A percentile compares a stretch with the other conserved stretches of the same genome.
phyloP scores from a whole-genome alignment of 805 yeast species.

The Komagataella pastoris region DNA sequence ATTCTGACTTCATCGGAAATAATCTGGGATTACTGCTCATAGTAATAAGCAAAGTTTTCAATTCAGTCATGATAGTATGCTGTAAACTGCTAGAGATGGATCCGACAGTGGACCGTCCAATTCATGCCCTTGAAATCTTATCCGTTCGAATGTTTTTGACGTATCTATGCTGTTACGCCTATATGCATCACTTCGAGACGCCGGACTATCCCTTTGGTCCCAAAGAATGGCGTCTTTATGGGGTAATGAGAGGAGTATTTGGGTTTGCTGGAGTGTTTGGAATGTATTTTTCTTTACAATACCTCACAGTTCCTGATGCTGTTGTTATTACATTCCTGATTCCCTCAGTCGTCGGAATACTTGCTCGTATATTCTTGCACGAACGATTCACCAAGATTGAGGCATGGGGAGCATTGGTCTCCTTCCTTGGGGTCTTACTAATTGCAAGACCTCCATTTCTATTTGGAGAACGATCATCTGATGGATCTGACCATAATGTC shows the following conservation, averaged over 20 bases:
- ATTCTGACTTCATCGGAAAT: constrained; percentile 8
- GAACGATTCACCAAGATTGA: constrained; percentile 60
- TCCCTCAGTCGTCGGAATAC: constrained; percentile 64
- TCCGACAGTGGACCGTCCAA: constrained; percentile 39
- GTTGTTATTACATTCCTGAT: constrained; percentile 66
- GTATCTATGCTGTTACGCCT: constrained; percentile 37
- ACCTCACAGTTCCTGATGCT: constrained; percentile 69
- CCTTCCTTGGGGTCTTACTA: constrained; percentile 63
- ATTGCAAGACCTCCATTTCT: constrained; percentile 74
- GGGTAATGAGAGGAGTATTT: constrained; percentile 49
- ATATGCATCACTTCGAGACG: constrained; percentile 36
- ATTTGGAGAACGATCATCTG: constrained; percentile 20
- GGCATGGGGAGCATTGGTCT: constrained; percentile 51
- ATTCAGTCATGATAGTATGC: constrained; percentile 62
- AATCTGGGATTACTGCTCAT: constrained; percentile 48
- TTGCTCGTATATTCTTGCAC: constrained; percentile 54
- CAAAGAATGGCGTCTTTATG: constrained; percentile 32
- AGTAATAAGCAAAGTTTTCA: constrained; percentile 55
- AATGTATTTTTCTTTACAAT: constrained; percentile 60
- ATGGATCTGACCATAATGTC: constrained; percentile 13
- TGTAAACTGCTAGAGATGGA: constrained; percentile 67
- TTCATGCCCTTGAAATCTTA: constrained; percentile 70
- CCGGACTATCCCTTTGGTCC: constrained; percentile 66
- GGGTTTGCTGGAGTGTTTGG: constrained; percentile 81
- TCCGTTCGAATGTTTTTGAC: constrained; percentile 71